phyloP scores from a whole-genome alignment of 495 filamentous ascomycete genomes.

The Tuber aestivum region DNA sequence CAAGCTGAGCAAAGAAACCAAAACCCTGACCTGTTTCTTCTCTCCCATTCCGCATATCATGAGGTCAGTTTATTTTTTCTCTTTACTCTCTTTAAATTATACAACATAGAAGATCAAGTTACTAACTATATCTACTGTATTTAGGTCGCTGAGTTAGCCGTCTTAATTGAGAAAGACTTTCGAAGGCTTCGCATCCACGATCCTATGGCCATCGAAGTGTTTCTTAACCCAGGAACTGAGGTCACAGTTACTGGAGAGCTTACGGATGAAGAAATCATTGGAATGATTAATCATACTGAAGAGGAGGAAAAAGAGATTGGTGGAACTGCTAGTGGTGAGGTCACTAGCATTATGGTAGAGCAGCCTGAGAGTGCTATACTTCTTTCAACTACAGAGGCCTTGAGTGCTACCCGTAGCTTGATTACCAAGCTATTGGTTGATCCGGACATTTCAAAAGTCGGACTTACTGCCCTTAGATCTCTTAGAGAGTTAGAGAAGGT shows the following conservation, averaged over 20 bases:
- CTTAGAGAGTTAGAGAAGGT: background rate
- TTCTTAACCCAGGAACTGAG: background rate
- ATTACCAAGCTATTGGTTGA: background rate
- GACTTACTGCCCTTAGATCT: background rate
- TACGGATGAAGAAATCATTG: slow-evolving; percentile 7
- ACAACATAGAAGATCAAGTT: background rate
- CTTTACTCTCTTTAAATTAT: background rate
- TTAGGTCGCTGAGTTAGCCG: background rate
- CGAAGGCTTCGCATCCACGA: background rate
- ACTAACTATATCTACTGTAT: background rate
- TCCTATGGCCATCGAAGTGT: background rate
- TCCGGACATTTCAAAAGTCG: background rate
- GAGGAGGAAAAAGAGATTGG: background rate
- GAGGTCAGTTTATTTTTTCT: background rate
- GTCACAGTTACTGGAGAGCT: background rate
- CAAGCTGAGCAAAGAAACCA: background rate
- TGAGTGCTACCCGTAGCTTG: background rate
- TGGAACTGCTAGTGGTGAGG: no score
- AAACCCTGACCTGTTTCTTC: background rate
- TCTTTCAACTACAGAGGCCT: background rate
- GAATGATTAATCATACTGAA: background rate
- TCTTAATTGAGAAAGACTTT: background rate
- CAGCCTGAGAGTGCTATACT: background rate
- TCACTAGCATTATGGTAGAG: no score
- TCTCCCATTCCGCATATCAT: background rate